Evolutionary conservation across 2,329 filamentous ascomycete genomes (phyloP), one percentile per base, ranked within the genome.

Genomic region (Pestalotiopsis sp.): DNA sequence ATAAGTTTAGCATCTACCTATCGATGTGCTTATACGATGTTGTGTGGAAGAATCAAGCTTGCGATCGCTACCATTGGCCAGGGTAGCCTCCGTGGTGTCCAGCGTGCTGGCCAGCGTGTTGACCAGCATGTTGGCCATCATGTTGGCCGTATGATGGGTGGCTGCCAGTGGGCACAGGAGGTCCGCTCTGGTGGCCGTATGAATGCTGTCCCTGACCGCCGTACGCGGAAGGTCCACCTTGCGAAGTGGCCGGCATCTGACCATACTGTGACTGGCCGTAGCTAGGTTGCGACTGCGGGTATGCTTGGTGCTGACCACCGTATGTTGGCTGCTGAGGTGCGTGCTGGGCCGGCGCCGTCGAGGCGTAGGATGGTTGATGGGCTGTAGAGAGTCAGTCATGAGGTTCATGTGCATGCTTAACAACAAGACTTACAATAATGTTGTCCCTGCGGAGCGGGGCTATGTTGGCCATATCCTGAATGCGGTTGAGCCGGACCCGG

Each of bases 71-170:
- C 74, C 77, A 78, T 39, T 61, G 58, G 65, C 73, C 74, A 10
- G 76, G 76, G 66, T 81, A 81, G 38, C 75, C 78, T 71, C 78
- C 77, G 38, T 74, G 74, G 30, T 77, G 75, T 22, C 75, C 22
- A n/a, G 44, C 71, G 4, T 73, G 74, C 40, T 76, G 74, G 3
- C 68, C 71, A 9, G 30, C 30, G 30, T 35, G 30, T 39, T 61
- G 58, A 65, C 73, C 74, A 10, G 76, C 76, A 66, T 81, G 81
- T 30, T 75, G 78, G 70, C 78, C 77, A 38, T 74, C 71, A 5
- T 73, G 74, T 48, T 76, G 74, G 3, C 68, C 71, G 56, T 77
- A 75, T 58, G 74, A 75, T 39, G 75, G 72, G 64, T 76, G 72
- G 13, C 71, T 72, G 20, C 71, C 74, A 17, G 70, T 63, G 62